Conservation (phyloP, 2,329 filamentous ascomycete species). For the Sporothrix dimorphospora region DNA sequence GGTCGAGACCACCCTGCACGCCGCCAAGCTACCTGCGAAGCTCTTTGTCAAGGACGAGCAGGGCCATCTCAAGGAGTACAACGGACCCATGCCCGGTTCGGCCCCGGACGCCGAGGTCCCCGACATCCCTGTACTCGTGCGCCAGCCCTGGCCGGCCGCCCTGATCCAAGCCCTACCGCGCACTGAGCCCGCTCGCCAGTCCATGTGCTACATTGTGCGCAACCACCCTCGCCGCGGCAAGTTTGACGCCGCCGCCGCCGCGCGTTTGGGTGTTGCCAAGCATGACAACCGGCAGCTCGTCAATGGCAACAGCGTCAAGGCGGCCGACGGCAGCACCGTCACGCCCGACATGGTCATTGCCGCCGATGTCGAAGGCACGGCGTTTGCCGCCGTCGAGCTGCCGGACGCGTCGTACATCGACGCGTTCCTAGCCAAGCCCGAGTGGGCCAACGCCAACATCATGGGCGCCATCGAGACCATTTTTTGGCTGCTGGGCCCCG, state of each 20-base stretch:
- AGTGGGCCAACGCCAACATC: slow-evolving; percentile 68
- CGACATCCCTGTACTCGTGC: slow-evolving; percentile 71
- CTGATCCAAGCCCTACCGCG: slow-evolving; percentile 66
- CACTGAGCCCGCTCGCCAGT: slow-evolving; percentile 65
- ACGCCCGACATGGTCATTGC: slow-evolving; percentile 88
- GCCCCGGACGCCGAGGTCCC: slow-evolving; percentile 48
- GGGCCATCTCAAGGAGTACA: slow-evolving; percentile 69
- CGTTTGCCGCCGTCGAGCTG: slow-evolving; percentile 79
- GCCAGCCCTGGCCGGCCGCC: slow-evolving; percentile 78
- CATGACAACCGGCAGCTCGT: slow-evolving; percentile 63
- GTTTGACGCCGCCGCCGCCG: slow-evolving; percentile 70
- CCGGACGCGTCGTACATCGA: slow-evolving; percentile 72
- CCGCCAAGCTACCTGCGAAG: slow-evolving; percentile 69
- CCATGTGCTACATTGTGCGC: slow-evolving; percentile 86
- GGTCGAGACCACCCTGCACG: slow-evolving; percentile 64
- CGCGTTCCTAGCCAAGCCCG: slow-evolving; percentile 67
- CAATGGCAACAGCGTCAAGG: slow-evolving; percentile 64
- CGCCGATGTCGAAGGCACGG: slow-evolving; percentile 66
- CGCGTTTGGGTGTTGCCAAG: slow-evolving; percentile 63
- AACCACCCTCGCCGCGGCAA: slow-evolving; percentile 76
- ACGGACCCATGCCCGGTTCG: slow-evolving; percentile 65
- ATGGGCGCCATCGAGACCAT: slow-evolving; percentile 69
- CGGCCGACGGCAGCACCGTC: slow-evolving; percentile 67
- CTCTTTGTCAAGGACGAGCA: slow-evolving; percentile 70
- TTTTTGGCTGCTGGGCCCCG: slow-evolving; percentile 80